Base-by-base conservation (phyloP, 2,329 filamentous ascomycete species). In the Incumbomyces delicatus region DNA sequence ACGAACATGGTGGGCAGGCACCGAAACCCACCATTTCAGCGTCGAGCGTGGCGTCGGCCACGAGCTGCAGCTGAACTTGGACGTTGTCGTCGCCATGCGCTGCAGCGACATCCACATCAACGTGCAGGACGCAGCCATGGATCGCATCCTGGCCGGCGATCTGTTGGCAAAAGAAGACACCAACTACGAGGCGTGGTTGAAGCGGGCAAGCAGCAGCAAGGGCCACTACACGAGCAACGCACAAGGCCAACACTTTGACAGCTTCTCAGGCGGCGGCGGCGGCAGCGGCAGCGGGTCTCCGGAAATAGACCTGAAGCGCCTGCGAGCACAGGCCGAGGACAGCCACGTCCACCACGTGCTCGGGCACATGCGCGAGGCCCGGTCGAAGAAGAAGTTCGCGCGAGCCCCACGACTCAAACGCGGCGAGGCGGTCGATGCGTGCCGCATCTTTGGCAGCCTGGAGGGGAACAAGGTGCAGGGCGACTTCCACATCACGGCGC, bases 391-490 rank as follows among this genome's bases (percentile, higher is more conserved):
- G 60, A 78, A 79, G 63, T 83, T 81, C 53, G 58, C 77, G 31
- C 89, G 85, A 74, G 92, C 87, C 2, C 89, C 88, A 1, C 74
- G 70, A 50, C 60, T 92, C 46, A 67, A 69, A 44, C 66, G 73
- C 20, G 59, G 68, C 14, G 74, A 74, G 61, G 68, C 70, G 17
- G 66, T 74, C 13, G 85, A 95, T 63, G 84, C 85, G 52, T 98
- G 92, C 65, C 80, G 92, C 40, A 80, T 98, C 53, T 98, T 80
- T 64, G 92, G 92, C 30, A 94, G 80, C 58, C 66, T 98, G 63
- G 85, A 94, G 56, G 77, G 94, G 56, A 98, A 98, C 67, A 94
- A 94, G 69, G 92, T 98, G 37, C 90, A 95, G 67, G 92, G 90
- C 3, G 90, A 98, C 65, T 96, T 98, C 62, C 92, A 98, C 63